A percentile compares a stretch with the other conserved stretches of the same genome.
These are phyloP conservation scores for Cinnamomum micranthum DNA, from an alignment of 164 flowering plant genomes.

Conservation along the genomic window DNA sequence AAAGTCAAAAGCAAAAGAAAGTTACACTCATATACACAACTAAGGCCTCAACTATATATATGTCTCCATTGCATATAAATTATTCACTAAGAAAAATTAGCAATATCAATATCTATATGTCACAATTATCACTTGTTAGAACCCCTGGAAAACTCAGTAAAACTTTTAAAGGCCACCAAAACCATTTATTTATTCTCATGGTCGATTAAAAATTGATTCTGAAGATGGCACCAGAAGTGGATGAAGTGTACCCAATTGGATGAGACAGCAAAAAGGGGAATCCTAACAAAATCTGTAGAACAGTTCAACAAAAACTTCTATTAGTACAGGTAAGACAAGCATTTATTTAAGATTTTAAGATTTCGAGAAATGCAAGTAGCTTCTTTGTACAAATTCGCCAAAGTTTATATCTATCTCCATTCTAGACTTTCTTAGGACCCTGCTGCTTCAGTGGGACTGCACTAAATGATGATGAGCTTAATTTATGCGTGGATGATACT, in stretches of 20 bases:
- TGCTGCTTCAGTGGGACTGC: no score
- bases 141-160: background rate
- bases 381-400: no score
- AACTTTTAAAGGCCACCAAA: no score
- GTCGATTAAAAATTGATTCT: conserved; percentile 4
- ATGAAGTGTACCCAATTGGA: conserved; percentile 78
- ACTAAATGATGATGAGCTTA: no score
- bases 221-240: conserved; percentile 72
- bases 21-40: background rate
- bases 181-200: background rate
- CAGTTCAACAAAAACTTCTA: conserved; percentile 16
- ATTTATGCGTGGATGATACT: no score
- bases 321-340: background rate
- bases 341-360: no score
- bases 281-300: conserved; percentile 78
- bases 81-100: background rate
- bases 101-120: background rate
- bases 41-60: background rate
- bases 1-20: background rate
- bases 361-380: no score
- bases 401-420: no score
- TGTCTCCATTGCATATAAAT: background rate
- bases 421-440: no score
- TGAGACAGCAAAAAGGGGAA: conserved; percentile 71
- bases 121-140: no score